Evolutionary conservation across 352 stramenopile species (phyloP).

Genomic region (Thalassiosira mediterranea): DNA sequence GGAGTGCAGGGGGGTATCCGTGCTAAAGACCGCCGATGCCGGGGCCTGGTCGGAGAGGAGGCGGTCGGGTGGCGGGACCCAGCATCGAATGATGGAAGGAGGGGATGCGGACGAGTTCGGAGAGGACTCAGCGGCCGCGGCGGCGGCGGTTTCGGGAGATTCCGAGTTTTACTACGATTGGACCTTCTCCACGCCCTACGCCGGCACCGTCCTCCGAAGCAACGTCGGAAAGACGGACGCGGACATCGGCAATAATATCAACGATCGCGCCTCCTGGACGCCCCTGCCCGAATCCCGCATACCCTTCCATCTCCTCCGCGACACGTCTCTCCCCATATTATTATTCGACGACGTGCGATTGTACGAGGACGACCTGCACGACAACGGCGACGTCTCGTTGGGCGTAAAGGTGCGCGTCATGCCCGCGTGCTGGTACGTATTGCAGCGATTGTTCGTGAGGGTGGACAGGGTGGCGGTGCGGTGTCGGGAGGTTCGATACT

Average conservation of each 20-base stretch:
- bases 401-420: constrained; percentile 87
- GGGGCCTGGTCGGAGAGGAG: constrained; percentile 58
- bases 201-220: constrained; percentile 28
- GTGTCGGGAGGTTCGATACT: constrained; percentile 67
- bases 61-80: too few species aligned
- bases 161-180: constrained; percentile 80
- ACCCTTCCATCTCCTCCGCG: constrained; percentile 61
- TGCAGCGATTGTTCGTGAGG: constrained; percentile 83
- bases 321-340: constrained; percentile 82
- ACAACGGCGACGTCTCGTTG: constrained; percentile 85
- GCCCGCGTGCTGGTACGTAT: constrained; percentile 84
- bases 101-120: too few species aligned
- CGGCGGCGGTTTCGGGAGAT: neutral
- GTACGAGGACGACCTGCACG: constrained; percentile 88
- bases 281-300: constrained; percentile 31
- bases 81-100: too few species aligned
- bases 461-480: constrained; percentile 83
- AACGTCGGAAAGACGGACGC: neutral
- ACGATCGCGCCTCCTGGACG: constrained; percentile 32
- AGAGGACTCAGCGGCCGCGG: neutral
- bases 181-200: constrained; percentile 72
- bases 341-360: constrained; percentile 86
- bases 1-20: constrained; percentile 57
- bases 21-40: constrained; percentile 65
- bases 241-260: constrained; percentile 3